Evolutionary conservation across 2,329 filamentous ascomycete genomes (phyloP).

Genomic region (Setomelanomma holmii): DNA sequence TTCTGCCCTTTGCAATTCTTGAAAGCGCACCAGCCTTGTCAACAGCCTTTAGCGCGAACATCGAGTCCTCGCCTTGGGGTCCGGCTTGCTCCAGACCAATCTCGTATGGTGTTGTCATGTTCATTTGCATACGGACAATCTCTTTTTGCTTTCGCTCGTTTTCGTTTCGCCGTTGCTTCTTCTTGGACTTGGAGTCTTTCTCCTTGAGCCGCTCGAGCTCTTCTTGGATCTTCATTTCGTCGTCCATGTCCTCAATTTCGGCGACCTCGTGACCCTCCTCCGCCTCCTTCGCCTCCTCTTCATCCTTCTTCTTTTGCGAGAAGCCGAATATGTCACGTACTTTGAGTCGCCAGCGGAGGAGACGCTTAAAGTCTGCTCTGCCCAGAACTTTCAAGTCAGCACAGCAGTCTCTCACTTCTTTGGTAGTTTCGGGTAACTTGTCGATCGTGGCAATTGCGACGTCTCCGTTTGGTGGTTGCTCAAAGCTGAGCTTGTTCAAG

Average conservation of each 20-base stretch:
- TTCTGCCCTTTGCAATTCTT: conserved; percentile 77
- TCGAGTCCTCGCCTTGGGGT: conserved; percentile 77
- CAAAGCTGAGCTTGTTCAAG: conserved; percentile 83
- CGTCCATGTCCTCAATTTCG: conserved; percentile 88
- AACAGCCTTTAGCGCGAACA: conserved; percentile 84
- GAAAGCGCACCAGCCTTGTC: conserved; percentile 76
- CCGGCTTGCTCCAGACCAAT: conserved; percentile 90
- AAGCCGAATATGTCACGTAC: conserved; percentile 92
- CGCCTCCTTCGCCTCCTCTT: conserved; percentile 51
- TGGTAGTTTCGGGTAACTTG: conserved; percentile 73
- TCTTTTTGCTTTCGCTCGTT: conserved; percentile 96
- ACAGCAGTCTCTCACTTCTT: conserved; percentile 68
- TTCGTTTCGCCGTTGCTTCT: conserved; percentile 82
- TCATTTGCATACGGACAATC: conserved; percentile 93
- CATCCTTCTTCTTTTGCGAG: conserved; percentile 72
- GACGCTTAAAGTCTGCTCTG: conserved; percentile 89
- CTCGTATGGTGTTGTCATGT: conserved; percentile 95
- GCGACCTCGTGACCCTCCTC: conserved; percentile 71
- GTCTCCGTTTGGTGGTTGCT: conserved; percentile 77
- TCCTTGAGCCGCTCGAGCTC: conserved; percentile 85
- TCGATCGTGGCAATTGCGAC: conserved; percentile 85
- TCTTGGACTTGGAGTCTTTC: conserved; percentile 76
- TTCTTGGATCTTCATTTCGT: conserved; percentile 88
- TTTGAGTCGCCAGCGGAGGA: conserved; percentile 88
- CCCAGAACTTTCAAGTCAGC: conserved; percentile 83